A percentile compares a stretch with the other conserved stretches of the same genome.
phyloP scores from a whole-genome alignment of 345 rosid species.

The Erodium maritimum region DNA sequence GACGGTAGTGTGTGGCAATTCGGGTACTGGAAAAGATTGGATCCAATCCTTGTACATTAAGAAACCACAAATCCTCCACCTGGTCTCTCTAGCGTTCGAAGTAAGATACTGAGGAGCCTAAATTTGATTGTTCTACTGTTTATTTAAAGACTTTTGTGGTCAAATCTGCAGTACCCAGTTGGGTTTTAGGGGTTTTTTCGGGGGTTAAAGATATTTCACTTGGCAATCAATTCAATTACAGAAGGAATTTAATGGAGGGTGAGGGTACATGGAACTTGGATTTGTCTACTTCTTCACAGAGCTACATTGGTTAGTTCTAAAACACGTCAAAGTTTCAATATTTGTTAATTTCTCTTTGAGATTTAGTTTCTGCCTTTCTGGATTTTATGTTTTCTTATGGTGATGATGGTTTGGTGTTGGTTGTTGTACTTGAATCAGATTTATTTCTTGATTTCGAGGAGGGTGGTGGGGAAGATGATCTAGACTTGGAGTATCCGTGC shows the following conservation, averaged over 20 bases:
- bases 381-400: too few relatives aligned
- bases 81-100: not conserved
- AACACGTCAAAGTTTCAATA: not conserved
- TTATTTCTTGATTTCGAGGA: slow-evolving; percentile 34
- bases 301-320: not conserved
- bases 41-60: too few relatives aligned
- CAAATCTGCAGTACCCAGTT: not conserved
- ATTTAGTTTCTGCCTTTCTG: too few relatives aligned
- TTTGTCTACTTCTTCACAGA: not conserved
- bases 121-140: not conserved
- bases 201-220: not conserved
- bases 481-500: slow-evolving; percentile 40
- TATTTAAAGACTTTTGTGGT: not conserved
- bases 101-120: not conserved
- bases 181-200: not conserved
- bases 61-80: not conserved
- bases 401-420: not conserved
- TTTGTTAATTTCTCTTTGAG: not conserved
- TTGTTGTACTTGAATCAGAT: slow-evolving; percentile 18
- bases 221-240: not conserved
- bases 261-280: not conserved
- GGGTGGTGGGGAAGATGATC: slow-evolving; percentile 39
- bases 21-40: not conserved
- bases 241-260: not conserved
- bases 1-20: not conserved